phyloP scores from a whole-genome alignment of 345 rosid genomes.

The Salix koriyanagi region DNA sequence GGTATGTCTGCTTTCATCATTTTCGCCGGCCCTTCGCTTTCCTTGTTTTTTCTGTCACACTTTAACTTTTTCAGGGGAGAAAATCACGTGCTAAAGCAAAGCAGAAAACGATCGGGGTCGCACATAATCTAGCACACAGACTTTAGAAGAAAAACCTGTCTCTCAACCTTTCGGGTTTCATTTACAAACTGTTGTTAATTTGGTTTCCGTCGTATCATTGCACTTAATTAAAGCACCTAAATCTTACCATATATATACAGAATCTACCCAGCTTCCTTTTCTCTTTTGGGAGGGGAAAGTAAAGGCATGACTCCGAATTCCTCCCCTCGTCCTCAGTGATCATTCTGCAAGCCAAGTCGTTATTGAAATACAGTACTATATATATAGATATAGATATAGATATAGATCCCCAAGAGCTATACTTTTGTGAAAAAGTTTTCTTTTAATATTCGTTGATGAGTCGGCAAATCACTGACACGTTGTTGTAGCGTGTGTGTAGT shows the following conservation, averaged over 20 bases:
- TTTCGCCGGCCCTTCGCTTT: not conserved
- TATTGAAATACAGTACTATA: not conserved
- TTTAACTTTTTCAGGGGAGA: conserved; percentile 8
- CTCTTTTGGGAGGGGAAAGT: not conserved
- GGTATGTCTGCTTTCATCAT: conserved; percentile 30
- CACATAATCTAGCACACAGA: conserved; percentile 12
- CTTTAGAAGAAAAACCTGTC: not conserved
- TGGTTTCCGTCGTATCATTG: not conserved
- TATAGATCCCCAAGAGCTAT: not conserved
- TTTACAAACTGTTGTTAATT: not conserved
- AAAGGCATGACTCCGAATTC: not conserved
- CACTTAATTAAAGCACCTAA: not conserved
- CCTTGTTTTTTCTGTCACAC: not conserved
- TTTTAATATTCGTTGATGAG: not conserved
- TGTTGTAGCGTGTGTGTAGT: too few relatives aligned
- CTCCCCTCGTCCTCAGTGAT: not conserved
- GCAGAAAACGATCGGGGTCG: conserved; percentile 1
- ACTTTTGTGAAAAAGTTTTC: not conserved
- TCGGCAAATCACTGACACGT: not conserved
- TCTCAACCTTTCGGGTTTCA: conserved; percentile 11
- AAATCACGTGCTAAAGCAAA: conserved; percentile 41
- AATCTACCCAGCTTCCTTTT: not conserved
- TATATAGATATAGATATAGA: not conserved
- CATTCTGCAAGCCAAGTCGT: not conserved
- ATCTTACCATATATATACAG: not conserved